Evolutionary conservation across 208 protist genomes (phyloP).

Genomic region (Leishmania braziliensis): DNA sequence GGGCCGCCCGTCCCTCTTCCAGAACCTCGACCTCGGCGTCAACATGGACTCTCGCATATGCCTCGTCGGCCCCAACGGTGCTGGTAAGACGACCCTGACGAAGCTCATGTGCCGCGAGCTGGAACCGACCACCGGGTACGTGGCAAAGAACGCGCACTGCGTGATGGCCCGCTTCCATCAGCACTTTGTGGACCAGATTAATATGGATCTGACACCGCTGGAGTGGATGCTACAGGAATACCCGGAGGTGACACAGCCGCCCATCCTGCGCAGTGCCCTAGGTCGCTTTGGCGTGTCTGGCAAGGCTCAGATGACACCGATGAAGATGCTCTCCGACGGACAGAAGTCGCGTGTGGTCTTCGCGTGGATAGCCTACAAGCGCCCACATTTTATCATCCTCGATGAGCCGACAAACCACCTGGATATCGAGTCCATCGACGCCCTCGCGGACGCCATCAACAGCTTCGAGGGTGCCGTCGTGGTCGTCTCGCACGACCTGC

Average conservation of each 20-base stretch:
- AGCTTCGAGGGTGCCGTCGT: constrained; percentile 95
- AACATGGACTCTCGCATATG: constrained; percentile 96
- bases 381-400: constrained; percentile 97
- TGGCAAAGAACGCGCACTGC: constrained; percentile 93
- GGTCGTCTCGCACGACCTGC: constrained; percentile 96
- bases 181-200: constrained; percentile 96
- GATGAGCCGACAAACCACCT: constrained; percentile 98
- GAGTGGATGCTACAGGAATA: constrained; percentile 96
- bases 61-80: constrained; percentile 97
- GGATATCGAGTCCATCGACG: constrained; percentile 97
- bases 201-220: constrained; percentile 92
- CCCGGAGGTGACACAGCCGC: constrained; percentile 81
- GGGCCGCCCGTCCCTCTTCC: constrained; percentile 87
- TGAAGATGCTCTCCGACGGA: constrained; percentile 95
- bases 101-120: constrained; percentile 96
- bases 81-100: constrained; percentile 97
- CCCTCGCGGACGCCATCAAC: constrained; percentile 93
- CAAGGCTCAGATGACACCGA: constrained; percentile 90
- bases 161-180: constrained; percentile 96
- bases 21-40: constrained; percentile 93
- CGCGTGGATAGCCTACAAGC: constrained; percentile 91
- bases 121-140: constrained; percentile 86
- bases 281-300: constrained; percentile 94
- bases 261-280: constrained; percentile 92
- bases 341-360: constrained; percentile 98